Percentiles rank a stretch among this genome's conserved stretches.
Conservation (phyloP, 2,329 filamentous ascomycete genomes). For the Aspergillus luchuensis region DNA sequence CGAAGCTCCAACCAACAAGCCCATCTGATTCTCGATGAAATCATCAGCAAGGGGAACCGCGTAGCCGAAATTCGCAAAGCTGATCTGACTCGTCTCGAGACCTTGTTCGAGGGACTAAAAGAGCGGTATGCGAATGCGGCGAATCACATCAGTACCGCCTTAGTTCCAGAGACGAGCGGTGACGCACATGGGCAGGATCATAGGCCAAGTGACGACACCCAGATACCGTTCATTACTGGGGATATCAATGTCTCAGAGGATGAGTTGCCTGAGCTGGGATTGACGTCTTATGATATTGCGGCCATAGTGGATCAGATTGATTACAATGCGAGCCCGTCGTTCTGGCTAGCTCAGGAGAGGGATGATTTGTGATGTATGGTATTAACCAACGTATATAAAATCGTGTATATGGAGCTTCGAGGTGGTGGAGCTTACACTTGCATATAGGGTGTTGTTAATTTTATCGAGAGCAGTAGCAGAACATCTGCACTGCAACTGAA, state of each 20-base stretch:
- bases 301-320: constrained; percentile 42
- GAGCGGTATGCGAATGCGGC: constrained; percentile 25
- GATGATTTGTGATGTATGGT: background rate
- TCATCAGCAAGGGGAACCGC: constrained; percentile 39
- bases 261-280: constrained; percentile 37
- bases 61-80: constrained; percentile 36
- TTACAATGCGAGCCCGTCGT: constrained; percentile 10
- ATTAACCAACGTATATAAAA: background rate
- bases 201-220: background rate
- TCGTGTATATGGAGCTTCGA: background rate
- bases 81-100: constrained; percentile 36
- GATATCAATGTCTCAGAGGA: background rate
- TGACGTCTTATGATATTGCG: constrained; percentile 42
- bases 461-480: no score
- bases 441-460: background rate
- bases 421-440: background rate
- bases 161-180: background rate
- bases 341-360: constrained; percentile 1
- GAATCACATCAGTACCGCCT: background rate
- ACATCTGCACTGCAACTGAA: no score
- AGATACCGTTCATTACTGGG: background rate
- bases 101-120: constrained; percentile 32
- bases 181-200: background rate
- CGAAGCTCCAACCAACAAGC: constrained; percentile 16
- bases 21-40: constrained; percentile 37